Conservation (phyloP, 768 basidiomycete genomes). For the Lyophyllum decastes region DNA sequence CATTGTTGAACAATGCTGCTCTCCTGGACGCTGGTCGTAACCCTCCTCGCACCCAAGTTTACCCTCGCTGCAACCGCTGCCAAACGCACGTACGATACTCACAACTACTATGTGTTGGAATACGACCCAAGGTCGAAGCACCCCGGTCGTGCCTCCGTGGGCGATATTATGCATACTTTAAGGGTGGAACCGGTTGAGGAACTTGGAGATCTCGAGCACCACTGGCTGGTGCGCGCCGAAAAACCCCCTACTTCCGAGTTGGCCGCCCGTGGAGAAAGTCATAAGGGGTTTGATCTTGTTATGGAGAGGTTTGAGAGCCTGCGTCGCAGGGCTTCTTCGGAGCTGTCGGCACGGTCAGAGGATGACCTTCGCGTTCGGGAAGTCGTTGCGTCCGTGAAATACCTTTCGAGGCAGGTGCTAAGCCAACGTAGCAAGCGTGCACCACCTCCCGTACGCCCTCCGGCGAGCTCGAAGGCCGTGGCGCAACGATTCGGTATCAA, state of each 20-base stretch:
- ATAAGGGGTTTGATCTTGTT: slow-evolving; percentile 40
- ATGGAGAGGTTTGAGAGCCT: slow-evolving; percentile 49
- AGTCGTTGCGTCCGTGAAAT: slow-evolving; percentile 57
- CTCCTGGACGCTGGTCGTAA: slow-evolving; percentile 30
- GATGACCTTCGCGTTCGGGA: slow-evolving; percentile 39
- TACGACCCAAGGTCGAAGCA: slow-evolving; percentile 46
- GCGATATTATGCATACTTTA: slow-evolving; percentile 58
- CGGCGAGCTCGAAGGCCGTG: slow-evolving; percentile 44
- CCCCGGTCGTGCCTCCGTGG: slow-evolving; percentile 37
- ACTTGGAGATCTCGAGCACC: slow-evolving; percentile 76
- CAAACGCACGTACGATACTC: slow-evolving; percentile 56
- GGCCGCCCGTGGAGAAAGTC: slow-evolving; percentile 31
- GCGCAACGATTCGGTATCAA: slow-evolving; percentile 65
- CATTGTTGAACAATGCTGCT: slow-evolving; percentile 30
- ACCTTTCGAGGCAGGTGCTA: slow-evolving; percentile 63
- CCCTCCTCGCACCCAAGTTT: slow-evolving; percentile 30
- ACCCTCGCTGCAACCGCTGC: slow-evolving; percentile 39
- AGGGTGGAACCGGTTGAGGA: slow-evolving; percentile 87
- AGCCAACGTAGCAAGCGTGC: slow-evolving; percentile 74
- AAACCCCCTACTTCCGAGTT: slow-evolving; percentile 33
- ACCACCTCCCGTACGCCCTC: slow-evolving; percentile 56
- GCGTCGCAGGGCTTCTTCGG: slow-evolving; percentile 33
- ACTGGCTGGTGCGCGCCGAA: slow-evolving; percentile 78
- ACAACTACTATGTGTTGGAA: slow-evolving; percentile 84
- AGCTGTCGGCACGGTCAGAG: slow-evolving; percentile 42